These are phyloP conservation scores for Mycogone perniciosa DNA, from an alignment of 2,329 filamentous ascomycete species.

Conservation along the genomic window DNA sequence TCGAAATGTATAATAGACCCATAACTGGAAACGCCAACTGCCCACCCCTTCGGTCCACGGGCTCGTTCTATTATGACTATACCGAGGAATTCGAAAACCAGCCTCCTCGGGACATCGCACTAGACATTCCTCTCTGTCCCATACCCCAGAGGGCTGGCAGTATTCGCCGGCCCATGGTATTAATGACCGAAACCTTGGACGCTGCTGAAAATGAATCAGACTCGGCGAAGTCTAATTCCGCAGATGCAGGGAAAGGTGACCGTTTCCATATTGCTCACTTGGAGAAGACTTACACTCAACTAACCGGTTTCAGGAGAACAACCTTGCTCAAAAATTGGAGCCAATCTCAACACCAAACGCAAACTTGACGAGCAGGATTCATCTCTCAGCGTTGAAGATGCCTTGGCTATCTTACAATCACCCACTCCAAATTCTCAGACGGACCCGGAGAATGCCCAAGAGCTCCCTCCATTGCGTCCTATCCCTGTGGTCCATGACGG, in stretches of 20 bases:
- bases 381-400: neutral
- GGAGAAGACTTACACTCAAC: neutral
- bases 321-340: neutral
- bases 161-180: slow-evolving; percentile 21
- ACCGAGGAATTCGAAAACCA: slow-evolving; percentile 42
- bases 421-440: neutral
- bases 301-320: neutral
- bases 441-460: neutral
- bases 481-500: too few species aligned
- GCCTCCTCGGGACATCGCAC: slow-evolving; percentile 13
- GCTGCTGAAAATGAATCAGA: neutral
- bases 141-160: slow-evolving; percentile 22
- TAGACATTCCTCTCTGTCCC: slow-evolving; percentile 25
- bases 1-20: slow-evolving; percentile 39
- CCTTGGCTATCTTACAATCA: neutral
- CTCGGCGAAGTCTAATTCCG: neutral
- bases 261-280: neutral
- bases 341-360: neutral
- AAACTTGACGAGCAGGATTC: neutral
- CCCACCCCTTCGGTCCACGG: slow-evolving; percentile 23
- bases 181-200: slow-evolving; percentile 11
- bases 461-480: neutral
- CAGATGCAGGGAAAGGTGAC: neutral
- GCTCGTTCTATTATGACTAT: slow-evolving; percentile 48
- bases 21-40: slow-evolving; percentile 21